phyloP scores from a whole-genome alignment of 306 rosid species.

The Malus asiatica region DNA sequence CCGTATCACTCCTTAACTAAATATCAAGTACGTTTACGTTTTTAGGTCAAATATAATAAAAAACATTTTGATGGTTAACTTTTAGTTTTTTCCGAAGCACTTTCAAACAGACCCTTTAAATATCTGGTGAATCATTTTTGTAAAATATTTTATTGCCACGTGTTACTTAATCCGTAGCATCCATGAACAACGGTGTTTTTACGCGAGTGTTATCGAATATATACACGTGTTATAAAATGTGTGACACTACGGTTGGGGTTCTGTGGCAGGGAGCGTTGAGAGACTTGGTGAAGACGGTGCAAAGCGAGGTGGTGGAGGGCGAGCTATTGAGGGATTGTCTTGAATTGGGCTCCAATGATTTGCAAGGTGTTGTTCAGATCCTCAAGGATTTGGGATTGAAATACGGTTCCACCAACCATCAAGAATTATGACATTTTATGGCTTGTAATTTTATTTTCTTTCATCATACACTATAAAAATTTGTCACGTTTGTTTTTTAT shows the following conservation, averaged over 20 bases:
- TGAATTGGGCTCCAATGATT: conserved; percentile 59
- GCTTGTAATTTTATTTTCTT: not conserved
- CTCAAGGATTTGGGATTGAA: conserved; percentile 51
- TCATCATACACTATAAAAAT: not conserved
- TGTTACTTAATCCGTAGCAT: too few species aligned
- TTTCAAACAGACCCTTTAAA: too few species aligned
- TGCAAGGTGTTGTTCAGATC: conserved; percentile 46
- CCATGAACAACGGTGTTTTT: too few species aligned
- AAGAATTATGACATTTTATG: conserved; percentile 24
- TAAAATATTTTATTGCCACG: too few species aligned
- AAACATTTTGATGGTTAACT: too few species aligned
- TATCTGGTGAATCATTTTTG: too few species aligned
- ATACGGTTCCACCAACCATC: conserved; percentile 16
- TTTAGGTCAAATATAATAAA: too few species aligned
- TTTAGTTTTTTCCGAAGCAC: too few species aligned
- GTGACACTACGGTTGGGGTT: not conserved
- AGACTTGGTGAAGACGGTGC: conserved; percentile 50
- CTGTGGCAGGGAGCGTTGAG: conserved; percentile 44
- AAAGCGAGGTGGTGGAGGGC: conserved; percentile 61
- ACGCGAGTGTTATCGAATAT: too few species aligned
- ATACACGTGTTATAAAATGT: not conserved
- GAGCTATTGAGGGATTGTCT: conserved; percentile 73
- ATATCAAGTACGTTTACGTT: too few species aligned
- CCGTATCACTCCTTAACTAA: not conserved
- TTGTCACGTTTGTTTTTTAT: too few species aligned